Conservation (phyloP, 2,329 filamentous ascomycete species). For the Colletotrichum gloeosporioides region DNA sequence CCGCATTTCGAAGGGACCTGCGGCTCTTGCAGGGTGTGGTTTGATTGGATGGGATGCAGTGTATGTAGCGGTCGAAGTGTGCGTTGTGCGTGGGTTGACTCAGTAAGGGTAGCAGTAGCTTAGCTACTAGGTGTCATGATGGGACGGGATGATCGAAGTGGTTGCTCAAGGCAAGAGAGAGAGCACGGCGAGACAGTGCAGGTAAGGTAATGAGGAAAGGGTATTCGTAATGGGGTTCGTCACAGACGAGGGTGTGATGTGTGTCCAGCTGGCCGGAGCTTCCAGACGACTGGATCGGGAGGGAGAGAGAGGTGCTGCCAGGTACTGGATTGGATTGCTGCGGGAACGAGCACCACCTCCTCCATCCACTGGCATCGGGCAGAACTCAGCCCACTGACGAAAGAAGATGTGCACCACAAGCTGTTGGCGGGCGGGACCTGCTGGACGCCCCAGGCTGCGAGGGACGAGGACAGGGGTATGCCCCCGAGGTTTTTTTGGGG, state of each 20-base stretch:
- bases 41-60: background rate
- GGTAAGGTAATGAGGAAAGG: background rate
- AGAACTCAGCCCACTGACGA: constrained; percentile 15
- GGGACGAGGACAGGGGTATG: constrained; percentile 12
- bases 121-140: background rate
- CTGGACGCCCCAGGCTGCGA: background rate
- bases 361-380: background rate
- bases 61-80: background rate
- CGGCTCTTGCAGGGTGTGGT: constrained; percentile 3
- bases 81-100: background rate
- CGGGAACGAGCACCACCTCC: background rate
- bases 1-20: constrained; percentile 62
- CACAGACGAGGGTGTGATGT: constrained; percentile 10
- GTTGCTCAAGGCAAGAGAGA: background rate
- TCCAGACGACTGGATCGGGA: background rate
- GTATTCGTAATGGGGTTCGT: constrained; percentile 18
- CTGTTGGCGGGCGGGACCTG: constrained; percentile 1
- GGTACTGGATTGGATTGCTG: background rate
- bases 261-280: constrained; percentile 20
- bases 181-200: background rate
- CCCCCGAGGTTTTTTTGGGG: constrained; percentile 10
- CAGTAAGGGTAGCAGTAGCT: background rate
- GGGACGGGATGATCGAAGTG: background rate
- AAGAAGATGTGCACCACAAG: background rate
- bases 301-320: background rate